phyloP scores from a whole-genome alignment of 768 basidiomycete species.

The Amanita inopinata region DNA sequence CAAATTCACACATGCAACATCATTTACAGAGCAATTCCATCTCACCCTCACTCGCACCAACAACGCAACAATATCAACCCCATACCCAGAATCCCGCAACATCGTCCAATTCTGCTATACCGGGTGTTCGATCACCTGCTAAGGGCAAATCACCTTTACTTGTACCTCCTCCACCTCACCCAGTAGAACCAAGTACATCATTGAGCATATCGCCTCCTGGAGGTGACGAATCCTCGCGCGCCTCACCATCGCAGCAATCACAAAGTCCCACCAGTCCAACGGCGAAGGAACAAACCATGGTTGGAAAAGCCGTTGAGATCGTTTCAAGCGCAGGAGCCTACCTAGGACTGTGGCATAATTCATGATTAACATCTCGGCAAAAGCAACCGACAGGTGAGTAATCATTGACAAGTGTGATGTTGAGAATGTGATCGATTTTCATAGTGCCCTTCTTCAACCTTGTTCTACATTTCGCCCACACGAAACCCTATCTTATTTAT shows the following conservation, averaged over 20 bases:
- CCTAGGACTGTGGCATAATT: constrained; percentile 41
- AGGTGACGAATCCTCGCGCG: constrained; percentile 6
- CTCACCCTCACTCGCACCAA: not conserved
- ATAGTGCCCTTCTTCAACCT: too few species aligned
- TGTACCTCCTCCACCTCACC: constrained; percentile 21
- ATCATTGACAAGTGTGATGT: not conserved
- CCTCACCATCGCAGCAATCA: constrained; percentile 11
- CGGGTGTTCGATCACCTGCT: constrained; percentile 9
- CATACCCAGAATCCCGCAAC: constrained; percentile 4
- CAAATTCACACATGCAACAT: constrained; percentile 1
- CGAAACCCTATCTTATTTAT: too few species aligned
- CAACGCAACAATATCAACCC: not conserved
- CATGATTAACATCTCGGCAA: too few species aligned
- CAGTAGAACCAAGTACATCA: constrained; percentile 26
- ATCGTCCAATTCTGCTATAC: not conserved
- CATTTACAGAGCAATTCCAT: not conserved
- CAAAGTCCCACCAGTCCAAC: constrained; percentile 13
- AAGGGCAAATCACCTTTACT: constrained; percentile 22
- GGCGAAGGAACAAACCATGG: constrained; percentile 23
- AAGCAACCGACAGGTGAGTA: too few species aligned
- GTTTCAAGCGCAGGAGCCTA: constrained; percentile 74
- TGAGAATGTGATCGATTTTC: too few species aligned
- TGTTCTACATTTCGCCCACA: too few species aligned
- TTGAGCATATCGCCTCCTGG: constrained; percentile 20
- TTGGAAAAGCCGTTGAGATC: constrained; percentile 60